These are phyloP conservation scores for Vitellaria paradoxa DNA, from an alignment of 179 eudicot species.

Conservation along the genomic window DNA sequence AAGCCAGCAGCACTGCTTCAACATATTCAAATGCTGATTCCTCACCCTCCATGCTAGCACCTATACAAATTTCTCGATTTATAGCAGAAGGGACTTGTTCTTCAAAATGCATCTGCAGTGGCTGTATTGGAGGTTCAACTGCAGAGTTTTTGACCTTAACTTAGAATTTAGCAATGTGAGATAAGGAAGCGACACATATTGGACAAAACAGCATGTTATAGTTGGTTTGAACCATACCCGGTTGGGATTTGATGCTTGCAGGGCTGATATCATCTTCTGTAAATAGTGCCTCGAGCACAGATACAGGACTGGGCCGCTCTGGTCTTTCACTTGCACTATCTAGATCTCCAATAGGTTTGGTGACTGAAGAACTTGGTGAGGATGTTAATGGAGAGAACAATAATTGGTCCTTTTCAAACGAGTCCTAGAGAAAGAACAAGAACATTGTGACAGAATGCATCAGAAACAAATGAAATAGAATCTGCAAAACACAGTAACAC, in stretches of 20 bases:
- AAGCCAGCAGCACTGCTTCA: constrained; percentile 54
- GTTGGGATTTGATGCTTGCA: constrained; percentile 19
- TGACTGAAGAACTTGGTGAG: constrained; percentile 21
- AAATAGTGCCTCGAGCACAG: constrained; percentile 46
- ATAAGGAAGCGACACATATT: not conserved
- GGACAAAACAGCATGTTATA: not conserved
- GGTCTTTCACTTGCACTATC: constrained; percentile 16
- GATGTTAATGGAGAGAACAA: constrained; percentile 19
- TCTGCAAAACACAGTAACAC: not conserved
- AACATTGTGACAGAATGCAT: not conserved
- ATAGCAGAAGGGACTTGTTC: constrained; percentile 28
- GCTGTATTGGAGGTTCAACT: constrained; percentile 46
- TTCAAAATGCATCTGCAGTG: constrained; percentile 62
- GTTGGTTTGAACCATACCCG: constrained; percentile 23
- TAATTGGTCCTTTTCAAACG: constrained; percentile 17
- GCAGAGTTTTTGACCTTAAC: constrained; percentile 16
- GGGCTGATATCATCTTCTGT: constrained; percentile 42
- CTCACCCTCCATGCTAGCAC: constrained; percentile 34
- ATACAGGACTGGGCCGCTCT: constrained; percentile 48
- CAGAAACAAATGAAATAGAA: not conserved
- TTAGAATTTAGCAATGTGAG: constrained; percentile 6
- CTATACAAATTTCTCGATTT: constrained; percentile 27
- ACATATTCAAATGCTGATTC: constrained; percentile 59
- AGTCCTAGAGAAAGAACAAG: constrained; percentile 18
- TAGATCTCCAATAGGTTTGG: constrained; percentile 17